Evolutionary conservation across 345 rosid species (phyloP), one percentile per base, ranked within the genome.

Genomic region (Chamaenerion angustifolium): DNA sequence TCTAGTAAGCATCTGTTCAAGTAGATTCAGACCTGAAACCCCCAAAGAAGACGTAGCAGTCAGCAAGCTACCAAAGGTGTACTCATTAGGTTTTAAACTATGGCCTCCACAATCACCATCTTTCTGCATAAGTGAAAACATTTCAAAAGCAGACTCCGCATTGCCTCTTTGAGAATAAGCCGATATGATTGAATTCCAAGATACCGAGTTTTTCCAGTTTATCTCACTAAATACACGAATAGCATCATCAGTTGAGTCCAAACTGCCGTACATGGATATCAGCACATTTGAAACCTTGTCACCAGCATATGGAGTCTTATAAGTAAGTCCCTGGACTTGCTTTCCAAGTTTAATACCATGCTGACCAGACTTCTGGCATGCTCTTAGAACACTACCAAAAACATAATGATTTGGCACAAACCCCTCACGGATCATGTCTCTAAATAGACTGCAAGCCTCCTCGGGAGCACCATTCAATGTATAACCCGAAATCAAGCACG

Each of bases 41-140:
- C 49, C 16, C 15, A 68, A 67, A 65, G 85, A 75, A 69, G 72
- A 68, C 48, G 94, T 80, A 43, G 70, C 76, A 55, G 81, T 77
- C 55, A 89, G 65, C 65, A 89, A 76, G 75, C 88, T 83, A 49
- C 94, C 95, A 10, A 76, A 77, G 17, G 98, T 86, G 49, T 89
- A 89, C 60, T 85, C 95, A n/a, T 72, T 85, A 60, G 95, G 94
- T 56, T 60, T 73, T 17, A 66, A 62, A 58, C 61, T 47, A 40
- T 56, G 60, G 16, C 57, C 37, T 31, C 37, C 64, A 9, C 11
- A 15, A n/a, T 14, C 54, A 67, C 48, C 51, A 44, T 74, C 76
- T 31, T 48, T 71, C 31, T 79, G 85, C 94, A 85, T 76, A 18
- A 63, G 64, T 14, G 75, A 78, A 65, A 83, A 79, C 59, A 85